Evolutionary conservation across 345 rosid genomes (phyloP), one percentile per base, ranked within the genome.

Genomic region (Pseudoturritis turrita): DNA sequence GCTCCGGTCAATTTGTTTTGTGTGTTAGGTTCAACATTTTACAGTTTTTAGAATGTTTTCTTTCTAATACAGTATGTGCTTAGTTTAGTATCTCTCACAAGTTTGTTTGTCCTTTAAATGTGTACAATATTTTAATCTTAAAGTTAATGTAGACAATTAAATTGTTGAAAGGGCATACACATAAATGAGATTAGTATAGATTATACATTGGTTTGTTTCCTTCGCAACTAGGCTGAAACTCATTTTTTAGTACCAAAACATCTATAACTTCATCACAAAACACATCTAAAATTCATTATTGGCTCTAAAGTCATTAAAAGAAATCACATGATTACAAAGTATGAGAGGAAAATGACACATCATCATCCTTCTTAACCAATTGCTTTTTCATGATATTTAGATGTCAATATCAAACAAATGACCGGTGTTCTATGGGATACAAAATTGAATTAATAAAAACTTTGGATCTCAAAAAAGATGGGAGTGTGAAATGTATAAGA

Each of bases 311-410:
- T 33, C 57, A 52, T 53, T 43, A 68, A 68, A 29, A 29, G 12
- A 15, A 26, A 52, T 54, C 63, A 57, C 46, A 59, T 75, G 52
- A 59, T 18, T 31, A 53, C 69, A 59, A 53, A 60, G 52, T 25
- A 52, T 68, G 70, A 61, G 22, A 64, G 57, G 79, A 75, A 68
- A 75, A 62, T 68, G 79, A 68, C 74, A 44, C 36, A 62, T 31
- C 78, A 25, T 62, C 78, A 25, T 62, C 14, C 10, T 22, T 41
- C 56, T 61, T 26, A 44, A 21, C 73, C 56, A 54, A 53, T 35
- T 68, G 41, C 58, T 28, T 68, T 61, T 61, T 75, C 79, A 61
- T 75, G 79, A 75, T 75, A 68, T 52, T 9, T 43, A 35, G 11
- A 68, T 61, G 79, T 75, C 79, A 23, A 44, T 41, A 75, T 75